Base-by-base conservation (phyloP, 331 rosid species). In the Pyrus hybrid region DNA sequence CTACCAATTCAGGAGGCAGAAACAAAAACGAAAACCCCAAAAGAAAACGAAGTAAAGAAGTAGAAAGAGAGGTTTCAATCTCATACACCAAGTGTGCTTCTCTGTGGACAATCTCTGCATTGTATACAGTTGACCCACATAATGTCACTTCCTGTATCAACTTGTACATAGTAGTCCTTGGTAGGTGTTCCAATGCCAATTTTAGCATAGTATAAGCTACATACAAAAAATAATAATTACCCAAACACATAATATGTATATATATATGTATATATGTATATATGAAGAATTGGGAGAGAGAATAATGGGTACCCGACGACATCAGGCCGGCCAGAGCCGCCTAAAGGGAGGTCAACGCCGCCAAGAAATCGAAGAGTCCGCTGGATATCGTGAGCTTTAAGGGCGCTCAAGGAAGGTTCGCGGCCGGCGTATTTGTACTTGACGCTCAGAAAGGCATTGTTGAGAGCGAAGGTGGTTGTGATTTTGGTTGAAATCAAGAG, bases 81-180 rank as follows among this genome's bases (percentile, higher is more conserved):
- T 23, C 90, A 76, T 94, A 94, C 99, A 80, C 99, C 99, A 51
- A 92, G 99, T 77, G 77, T 80, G 83, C 97, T 94, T 84, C 80
- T 90, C 49, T 71, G 76, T 37, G 99, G 97, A 83, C 99, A 94
- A 54, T 90, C 96, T 68, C 23, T 84, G 85, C 99, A 94, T 76
- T 94, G 97, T 43, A 88, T 92, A 80, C 99, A 92, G 78, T 94
- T 92, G 37, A 94, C 92, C 99, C 97, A 94, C 97, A 94, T 92
- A 61, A 94, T 90, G 73, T 94, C 99, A 80, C 92, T 94, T 67
- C 99, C 97, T 12, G 99, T 94, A 74, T 94, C 99, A 12, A 94
- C 99, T 70, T 94, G 99, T 25, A 92, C 88, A 83, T 94, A 94
- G 72, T 92, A 94, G 77, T 90, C 85, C 88, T 85, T 86, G 3